These are phyloP conservation scores for Paratinospora sagittata DNA, from an alignment of 164 flowering plant species.

Conservation along the genomic window DNA sequence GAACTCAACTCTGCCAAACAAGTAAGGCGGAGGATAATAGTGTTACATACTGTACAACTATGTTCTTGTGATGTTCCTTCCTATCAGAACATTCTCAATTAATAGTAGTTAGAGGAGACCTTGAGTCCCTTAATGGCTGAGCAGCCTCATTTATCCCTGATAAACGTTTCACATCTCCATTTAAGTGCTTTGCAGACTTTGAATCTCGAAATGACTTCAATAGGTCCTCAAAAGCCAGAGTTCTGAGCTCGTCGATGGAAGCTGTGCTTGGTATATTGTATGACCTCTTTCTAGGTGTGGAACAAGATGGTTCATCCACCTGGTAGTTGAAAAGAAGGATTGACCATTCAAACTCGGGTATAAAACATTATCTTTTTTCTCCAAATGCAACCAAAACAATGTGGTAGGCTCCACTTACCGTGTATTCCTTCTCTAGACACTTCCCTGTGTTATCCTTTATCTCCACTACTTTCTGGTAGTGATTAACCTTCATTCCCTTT, in stretches of 20 bases:
- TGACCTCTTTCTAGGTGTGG: constrained; percentile 75
- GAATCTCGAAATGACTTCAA: constrained; percentile 64
- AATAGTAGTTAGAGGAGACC: constrained; percentile 85
- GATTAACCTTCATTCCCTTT: constrained; percentile 71
- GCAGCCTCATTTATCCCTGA: constrained; percentile 42
- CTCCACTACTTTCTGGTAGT: constrained; percentile 75
- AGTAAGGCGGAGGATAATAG: not conserved
- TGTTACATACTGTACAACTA: constrained; percentile 34
- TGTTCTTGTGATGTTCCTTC: not conserved
- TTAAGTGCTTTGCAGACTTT: constrained; percentile 51
- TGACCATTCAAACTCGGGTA: not conserved
- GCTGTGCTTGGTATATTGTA: constrained; percentile 68
- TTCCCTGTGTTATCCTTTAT: constrained; percentile 82
- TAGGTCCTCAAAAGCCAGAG: constrained; percentile 81
- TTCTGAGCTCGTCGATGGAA: constrained; percentile 87
- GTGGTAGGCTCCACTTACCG: constrained; percentile 34
- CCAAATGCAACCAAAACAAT: not conserved
- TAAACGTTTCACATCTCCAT: constrained; percentile 72
- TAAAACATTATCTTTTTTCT: not conserved
- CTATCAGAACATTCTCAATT: constrained; percentile 34
- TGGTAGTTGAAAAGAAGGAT: constrained; percentile 17
- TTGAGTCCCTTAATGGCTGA: constrained; percentile 61
- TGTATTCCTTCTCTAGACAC: constrained; percentile 69
- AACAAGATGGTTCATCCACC: constrained; percentile 95
- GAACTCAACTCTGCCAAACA: too few relatives aligned